These are phyloP conservation scores for Metschnikowia peoriensis DNA, from an alignment of 805 yeast species.

Conservation along the genomic window DNA sequence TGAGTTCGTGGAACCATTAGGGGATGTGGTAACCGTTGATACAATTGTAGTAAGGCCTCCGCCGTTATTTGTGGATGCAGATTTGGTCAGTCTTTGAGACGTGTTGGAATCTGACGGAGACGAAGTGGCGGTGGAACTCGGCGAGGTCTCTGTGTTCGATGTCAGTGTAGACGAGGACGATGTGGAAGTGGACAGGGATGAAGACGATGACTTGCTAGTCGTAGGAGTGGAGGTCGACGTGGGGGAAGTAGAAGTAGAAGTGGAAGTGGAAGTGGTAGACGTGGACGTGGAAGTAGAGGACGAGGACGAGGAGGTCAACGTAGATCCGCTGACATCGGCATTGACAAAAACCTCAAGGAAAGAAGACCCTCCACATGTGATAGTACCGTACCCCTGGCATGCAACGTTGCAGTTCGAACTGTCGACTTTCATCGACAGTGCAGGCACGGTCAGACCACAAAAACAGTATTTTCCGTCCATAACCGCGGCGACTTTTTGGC, in stretches of 20 bases:
- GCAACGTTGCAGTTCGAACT: conserved; percentile 20
- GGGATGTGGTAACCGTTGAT: conserved; percentile 19
- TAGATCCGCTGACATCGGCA: conserved; percentile 23
- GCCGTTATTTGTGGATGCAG: conserved; percentile 6
- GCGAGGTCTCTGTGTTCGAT: background rate
- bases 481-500: conserved; percentile 30
- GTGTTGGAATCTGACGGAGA: background rate
- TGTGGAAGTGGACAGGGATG: background rate
- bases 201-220: background rate
- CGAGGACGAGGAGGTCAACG: conserved; percentile 15
- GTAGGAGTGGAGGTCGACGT: conserved; percentile 11
- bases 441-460: conserved; percentile 56
- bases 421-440: conserved; percentile 14
- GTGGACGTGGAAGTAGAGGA: conserved; percentile 11
- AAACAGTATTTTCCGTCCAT: conserved; percentile 57
- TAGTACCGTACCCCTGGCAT: conserved; percentile 64
- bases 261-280: conserved; percentile 3
- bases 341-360: conserved; percentile 47
- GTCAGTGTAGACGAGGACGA: background rate
- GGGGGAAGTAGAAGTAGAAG: conserved; percentile 11
- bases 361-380: conserved; percentile 53
- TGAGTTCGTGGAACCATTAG: conserved; percentile 14
- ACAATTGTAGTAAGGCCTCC: conserved; percentile 20
- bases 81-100: background rate
- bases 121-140: background rate